Percentiles rank a stretch among this genome's conserved stretches.
Evolutionary conservation across 2,329 filamentous ascomycete genomes (phyloP).

Genomic region (Sclerotinia nivalis): DNA sequence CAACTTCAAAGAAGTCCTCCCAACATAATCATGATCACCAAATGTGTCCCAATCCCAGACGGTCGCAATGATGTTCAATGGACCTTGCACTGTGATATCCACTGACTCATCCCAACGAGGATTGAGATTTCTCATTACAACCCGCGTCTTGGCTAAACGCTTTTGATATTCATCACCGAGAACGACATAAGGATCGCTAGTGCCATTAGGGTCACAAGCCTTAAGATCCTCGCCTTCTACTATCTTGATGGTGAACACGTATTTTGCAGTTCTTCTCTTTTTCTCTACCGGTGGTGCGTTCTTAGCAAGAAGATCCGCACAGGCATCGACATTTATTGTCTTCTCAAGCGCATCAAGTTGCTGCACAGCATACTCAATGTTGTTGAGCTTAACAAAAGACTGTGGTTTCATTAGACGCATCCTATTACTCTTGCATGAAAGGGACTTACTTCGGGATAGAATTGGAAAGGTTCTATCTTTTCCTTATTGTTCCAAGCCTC

Average conservation of each 20-base stretch:
- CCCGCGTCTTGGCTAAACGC: conserved; percentile 88
- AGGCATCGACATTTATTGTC: conserved; percentile 87
- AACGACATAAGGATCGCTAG: conserved; percentile 95
- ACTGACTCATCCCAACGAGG: conserved; percentile 97
- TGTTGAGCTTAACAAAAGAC: conserved; percentile 98
- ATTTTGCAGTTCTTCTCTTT: conserved; percentile 73
- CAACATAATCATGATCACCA: conserved; percentile 96
- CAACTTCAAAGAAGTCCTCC: conserved; percentile 94
- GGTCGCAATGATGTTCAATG: conserved; percentile 92
- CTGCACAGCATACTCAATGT: conserved; percentile 91
- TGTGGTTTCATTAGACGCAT: conserved; percentile 46
- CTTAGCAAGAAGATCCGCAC: conserved; percentile 76
- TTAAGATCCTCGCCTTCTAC: conserved; percentile 97
- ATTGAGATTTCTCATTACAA: conserved; percentile 86
- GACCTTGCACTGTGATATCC: conserved; percentile 88
- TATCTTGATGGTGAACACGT: conserved; percentile 98
- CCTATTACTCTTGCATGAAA: background rate
- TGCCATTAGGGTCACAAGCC: conserved; percentile 92
- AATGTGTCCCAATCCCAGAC: conserved; percentile 98
- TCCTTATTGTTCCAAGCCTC: conserved; percentile 91
- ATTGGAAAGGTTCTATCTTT: conserved; percentile 94
- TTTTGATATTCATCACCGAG: conserved; percentile 98
- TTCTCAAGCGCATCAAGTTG: conserved; percentile 89
- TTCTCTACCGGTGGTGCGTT: conserved; percentile 69
- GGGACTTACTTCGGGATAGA: conserved; percentile 77